phyloP scores from a whole-genome alignment of 306 rosid genomes.

The Fagus crenata region DNA sequence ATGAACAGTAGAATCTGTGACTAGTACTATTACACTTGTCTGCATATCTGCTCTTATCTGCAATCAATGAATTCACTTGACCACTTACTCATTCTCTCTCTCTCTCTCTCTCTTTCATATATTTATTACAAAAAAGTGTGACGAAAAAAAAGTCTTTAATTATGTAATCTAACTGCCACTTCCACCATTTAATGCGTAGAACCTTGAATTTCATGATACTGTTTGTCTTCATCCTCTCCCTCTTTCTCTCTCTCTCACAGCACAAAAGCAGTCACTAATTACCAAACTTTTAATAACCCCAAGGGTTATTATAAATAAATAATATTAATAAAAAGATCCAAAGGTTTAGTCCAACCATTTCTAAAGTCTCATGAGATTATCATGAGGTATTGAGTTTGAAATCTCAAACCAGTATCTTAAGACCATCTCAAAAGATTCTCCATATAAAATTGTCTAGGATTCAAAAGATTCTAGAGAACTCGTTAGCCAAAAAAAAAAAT shows the following conservation, averaged over 20 bases:
- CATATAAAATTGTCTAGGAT: no score
- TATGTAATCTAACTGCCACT: constrained; percentile 52
- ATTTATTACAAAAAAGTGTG: constrained; percentile 19
- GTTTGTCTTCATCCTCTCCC: constrained; percentile 68
- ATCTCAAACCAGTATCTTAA: no score
- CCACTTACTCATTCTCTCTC: constrained; percentile 37
- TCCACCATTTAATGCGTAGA: constrained; percentile 52
- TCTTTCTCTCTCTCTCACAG: constrained; percentile 27
- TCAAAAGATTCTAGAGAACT: no score
- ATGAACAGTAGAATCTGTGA: constrained; percentile 72
- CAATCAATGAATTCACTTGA: constrained; percentile 67
- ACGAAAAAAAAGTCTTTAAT: constrained; percentile 35
- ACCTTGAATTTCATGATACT: constrained; percentile 64
- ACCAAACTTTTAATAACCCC: background rate
- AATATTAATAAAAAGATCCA: no score
- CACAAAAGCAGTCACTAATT: constrained; percentile 31
- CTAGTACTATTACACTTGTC: constrained; percentile 52
- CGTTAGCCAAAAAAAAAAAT: no score
- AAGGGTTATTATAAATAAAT: no score
- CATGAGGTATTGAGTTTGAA: no score
- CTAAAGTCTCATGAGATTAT: no score
- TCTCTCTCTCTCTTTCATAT: constrained; percentile 20
- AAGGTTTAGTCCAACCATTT: no score
- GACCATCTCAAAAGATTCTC: no score
- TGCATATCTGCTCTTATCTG: constrained; percentile 72